These are phyloP conservation scores for Medakamo hakoo DNA, from an alignment of 139 green algal species.

Conservation along the genomic window DNA sequence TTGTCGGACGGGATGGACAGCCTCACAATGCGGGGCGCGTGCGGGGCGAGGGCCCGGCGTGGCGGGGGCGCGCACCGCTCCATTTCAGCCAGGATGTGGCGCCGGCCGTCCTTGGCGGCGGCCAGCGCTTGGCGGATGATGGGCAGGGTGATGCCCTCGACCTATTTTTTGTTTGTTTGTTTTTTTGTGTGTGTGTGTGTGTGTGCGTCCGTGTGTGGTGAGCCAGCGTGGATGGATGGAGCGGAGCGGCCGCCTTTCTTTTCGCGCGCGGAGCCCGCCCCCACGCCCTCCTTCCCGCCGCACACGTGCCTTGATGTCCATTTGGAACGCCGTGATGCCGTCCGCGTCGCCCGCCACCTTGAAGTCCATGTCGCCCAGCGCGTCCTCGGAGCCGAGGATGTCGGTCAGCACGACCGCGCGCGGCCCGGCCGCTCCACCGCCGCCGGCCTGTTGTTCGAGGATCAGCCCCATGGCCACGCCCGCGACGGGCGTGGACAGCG, in stretches of 20 bases:
- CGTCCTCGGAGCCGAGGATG: slow-evolving; percentile 86
- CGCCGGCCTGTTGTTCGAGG: slow-evolving; percentile 39
- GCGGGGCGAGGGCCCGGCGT: slow-evolving; percentile 18
- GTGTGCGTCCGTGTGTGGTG: no score
- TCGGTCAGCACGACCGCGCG: slow-evolving; percentile 67
- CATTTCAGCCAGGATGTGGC: slow-evolving; percentile 74
- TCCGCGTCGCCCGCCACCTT: slow-evolving; percentile 67
- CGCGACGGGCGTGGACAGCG: slow-evolving; percentile 62
- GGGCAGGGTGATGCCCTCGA: slow-evolving; percentile 79
- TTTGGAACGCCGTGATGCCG: slow-evolving; percentile 86
- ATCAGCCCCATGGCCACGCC: slow-evolving; percentile 97
- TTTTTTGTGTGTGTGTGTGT: no score
- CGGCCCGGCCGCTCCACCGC: slow-evolving; percentile 3
- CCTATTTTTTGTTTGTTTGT: slow-evolving; percentile 90
- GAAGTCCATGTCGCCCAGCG: slow-evolving; percentile 98
- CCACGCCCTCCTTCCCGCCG: background rate
- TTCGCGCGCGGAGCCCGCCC: slow-evolving; percentile 4
- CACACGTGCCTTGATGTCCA: slow-evolving; percentile 84
- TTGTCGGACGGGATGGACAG: slow-evolving; percentile 32
- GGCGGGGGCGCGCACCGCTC: slow-evolving; percentile 40
- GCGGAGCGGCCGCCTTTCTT: no score
- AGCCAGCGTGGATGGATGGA: no score
- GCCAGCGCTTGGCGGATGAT: slow-evolving; percentile 76
- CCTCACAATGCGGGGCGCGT: slow-evolving; percentile 44
- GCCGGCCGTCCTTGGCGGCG: slow-evolving; percentile 38